These are phyloP conservation scores for Aspergillus affinis DNA, from an alignment of 495 filamentous ascomycete species.

Conservation along the genomic window DNA sequence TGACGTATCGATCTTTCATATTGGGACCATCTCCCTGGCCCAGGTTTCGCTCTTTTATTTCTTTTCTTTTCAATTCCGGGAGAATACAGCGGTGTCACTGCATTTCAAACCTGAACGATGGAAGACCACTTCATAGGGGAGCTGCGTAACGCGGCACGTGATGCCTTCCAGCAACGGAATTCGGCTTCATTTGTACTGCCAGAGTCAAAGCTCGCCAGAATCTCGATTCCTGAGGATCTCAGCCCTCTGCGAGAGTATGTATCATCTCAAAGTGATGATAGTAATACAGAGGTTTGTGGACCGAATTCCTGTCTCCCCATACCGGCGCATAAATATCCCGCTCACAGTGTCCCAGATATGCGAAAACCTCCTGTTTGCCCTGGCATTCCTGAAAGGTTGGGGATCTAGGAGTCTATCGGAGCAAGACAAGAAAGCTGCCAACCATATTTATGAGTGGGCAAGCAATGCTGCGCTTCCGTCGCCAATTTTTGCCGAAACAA, in stretches of 20 bases:
- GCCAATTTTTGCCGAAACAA: conserved; percentile 29
- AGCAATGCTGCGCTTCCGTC: conserved; percentile 34
- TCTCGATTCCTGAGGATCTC: conserved; percentile 17
- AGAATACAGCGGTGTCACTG: too few relatives aligned
- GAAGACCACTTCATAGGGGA: conserved; percentile 29
- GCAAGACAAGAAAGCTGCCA: conserved; percentile 27
- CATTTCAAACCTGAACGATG: background rate
- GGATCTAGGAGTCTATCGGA: conserved; percentile 17
- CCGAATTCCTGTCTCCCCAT: background rate
- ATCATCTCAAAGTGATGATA: conserved; percentile 23
- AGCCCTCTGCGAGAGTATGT: conserved; percentile 34
- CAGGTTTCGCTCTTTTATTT: background rate
- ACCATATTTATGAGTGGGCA: conserved; percentile 39
- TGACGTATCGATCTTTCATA: background rate
- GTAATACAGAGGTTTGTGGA: conserved; percentile 23
- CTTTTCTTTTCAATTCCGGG: too few relatives aligned
- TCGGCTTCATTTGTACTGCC: conserved; percentile 15
- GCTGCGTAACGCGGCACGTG: conserved; percentile 32
- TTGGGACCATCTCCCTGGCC: background rate
- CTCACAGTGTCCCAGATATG: conserved; percentile 27
- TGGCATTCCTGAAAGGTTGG: conserved; percentile 25
- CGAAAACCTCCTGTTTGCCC: conserved; percentile 33
- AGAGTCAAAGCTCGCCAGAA: conserved; percentile 13
- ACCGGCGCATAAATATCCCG: background rate
- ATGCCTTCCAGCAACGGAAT: conserved; percentile 21